Evolutionary conservation across 2,329 filamentous ascomycete species (phyloP).

Genomic region (Microcyclospora tardicrescens): DNA sequence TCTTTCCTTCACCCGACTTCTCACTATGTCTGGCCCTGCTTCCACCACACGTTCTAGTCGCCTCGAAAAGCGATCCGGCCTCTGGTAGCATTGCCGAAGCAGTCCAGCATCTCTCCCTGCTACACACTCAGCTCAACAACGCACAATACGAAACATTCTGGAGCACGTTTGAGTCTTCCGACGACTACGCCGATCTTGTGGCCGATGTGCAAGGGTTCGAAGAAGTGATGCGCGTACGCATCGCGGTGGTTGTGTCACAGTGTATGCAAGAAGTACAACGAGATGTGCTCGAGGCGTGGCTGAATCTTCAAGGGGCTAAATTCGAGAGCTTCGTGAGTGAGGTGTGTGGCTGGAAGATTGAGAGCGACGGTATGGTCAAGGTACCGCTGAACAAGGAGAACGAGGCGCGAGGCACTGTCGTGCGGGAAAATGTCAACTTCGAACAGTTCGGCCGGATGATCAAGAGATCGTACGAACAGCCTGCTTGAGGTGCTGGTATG

Average conservation of each 20-base stretch:
- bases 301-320: slow-evolving; percentile 33
- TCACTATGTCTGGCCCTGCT: slow-evolving; percentile 87
- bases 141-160: slow-evolving; percentile 90
- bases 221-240: slow-evolving; percentile 79
- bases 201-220: slow-evolving; percentile 93
- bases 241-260: slow-evolving; percentile 76
- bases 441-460: slow-evolving; percentile 74
- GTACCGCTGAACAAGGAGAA: slow-evolving; percentile 93
- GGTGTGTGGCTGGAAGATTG: slow-evolving; percentile 69
- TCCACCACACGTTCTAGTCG: slow-evolving; percentile 63
- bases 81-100: slow-evolving; percentile 69
- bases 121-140: slow-evolving; percentile 78
- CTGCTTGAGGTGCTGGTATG: slow-evolving; percentile 29
- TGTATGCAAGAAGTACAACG: slow-evolving; percentile 62
- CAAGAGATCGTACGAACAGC: slow-evolving; percentile 74
- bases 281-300: slow-evolving; percentile 36
- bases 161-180: slow-evolving; percentile 81
- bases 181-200: slow-evolving; percentile 88
- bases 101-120: slow-evolving; percentile 69
- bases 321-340: slow-evolving; percentile 39
- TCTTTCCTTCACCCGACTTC: slow-evolving; percentile 95
- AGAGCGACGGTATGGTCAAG: slow-evolving; percentile 47
- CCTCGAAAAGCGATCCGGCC: slow-evolving; percentile 38
- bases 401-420: slow-evolving; percentile 89
- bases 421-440: slow-evolving; percentile 87